Evolutionary conservation across 208 protist species (phyloP).

Genomic region (Crithidia acanthocephali): DNA sequence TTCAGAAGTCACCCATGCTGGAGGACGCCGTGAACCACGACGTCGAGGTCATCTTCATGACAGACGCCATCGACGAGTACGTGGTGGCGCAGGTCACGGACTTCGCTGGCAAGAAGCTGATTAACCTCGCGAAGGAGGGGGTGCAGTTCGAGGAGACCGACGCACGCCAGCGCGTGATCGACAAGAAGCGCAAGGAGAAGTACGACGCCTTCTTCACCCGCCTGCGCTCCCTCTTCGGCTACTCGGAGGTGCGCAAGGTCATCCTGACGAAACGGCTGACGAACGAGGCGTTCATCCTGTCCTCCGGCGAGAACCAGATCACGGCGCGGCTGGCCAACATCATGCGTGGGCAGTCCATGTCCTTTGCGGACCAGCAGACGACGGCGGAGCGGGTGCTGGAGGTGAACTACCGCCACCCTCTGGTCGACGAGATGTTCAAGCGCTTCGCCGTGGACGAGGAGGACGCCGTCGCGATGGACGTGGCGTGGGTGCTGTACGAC

Average conservation of each 20-base stretch:
- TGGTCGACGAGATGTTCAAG: slow-evolving; percentile 94
- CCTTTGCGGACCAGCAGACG: slow-evolving; percentile 39
- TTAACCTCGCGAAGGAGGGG: slow-evolving; percentile 97
- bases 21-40: slow-evolving; percentile 82
- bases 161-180: slow-evolving; percentile 88
- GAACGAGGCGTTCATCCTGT: slow-evolving; percentile 95
- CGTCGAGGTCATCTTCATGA: slow-evolving; percentile 95
- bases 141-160: slow-evolving; percentile 93
- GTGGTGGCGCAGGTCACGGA: slow-evolving; percentile 92
- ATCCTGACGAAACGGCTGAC: slow-evolving; percentile 93
- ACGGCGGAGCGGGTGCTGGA: slow-evolving; percentile 95
- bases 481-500: slow-evolving; percentile 96
- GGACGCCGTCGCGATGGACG: slow-evolving; percentile 88
- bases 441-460: slow-evolving; percentile 84
- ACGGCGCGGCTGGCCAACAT: slow-evolving; percentile 98
- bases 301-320: slow-evolving; percentile 93
- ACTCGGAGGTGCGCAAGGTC: slow-evolving; percentile 87
- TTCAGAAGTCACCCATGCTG: slow-evolving; percentile 85
- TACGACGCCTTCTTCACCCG: slow-evolving; percentile 86
- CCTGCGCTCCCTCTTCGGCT: slow-evolving; percentile 82
- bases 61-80: slow-evolving; percentile 99
- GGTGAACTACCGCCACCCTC: slow-evolving; percentile 98
- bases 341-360: slow-evolving; percentile 95
- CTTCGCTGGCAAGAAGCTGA: slow-evolving; percentile 96
- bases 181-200: slow-evolving; percentile 92